Evolutionary conservation across 805 yeast species (phyloP).

Genomic region (Saccharomycopsis fodiens): DNA sequence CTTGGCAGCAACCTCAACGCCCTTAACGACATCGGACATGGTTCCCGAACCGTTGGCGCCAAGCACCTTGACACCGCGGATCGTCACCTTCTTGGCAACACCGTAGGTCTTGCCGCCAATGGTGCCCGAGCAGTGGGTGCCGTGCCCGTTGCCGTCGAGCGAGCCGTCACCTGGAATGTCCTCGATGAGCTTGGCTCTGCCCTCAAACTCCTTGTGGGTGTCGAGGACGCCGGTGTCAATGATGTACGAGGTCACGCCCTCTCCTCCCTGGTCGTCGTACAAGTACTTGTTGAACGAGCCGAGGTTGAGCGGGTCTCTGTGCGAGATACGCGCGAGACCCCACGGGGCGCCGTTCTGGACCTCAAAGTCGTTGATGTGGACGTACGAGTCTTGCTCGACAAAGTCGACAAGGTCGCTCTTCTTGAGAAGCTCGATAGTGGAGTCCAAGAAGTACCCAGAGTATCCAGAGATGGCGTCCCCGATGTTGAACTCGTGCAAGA

Average conservation of each 20-base stretch:
- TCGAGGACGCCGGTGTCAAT: slow-evolving; percentile 85
- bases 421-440: slow-evolving; percentile 67
- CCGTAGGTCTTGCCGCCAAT: slow-evolving; percentile 76
- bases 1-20: slow-evolving; percentile 77
- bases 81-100: slow-evolving; percentile 71
- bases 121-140: slow-evolving; percentile 97
- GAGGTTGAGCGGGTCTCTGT: slow-evolving; percentile 61
- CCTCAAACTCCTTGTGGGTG: slow-evolving; percentile 69
- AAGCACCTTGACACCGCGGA: slow-evolving; percentile 80
- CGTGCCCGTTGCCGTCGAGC: slow-evolving; percentile 86
- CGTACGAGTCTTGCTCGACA: slow-evolving; percentile 69
- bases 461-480: slow-evolving; percentile 62
- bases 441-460: slow-evolving; percentile 74
- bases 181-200: slow-evolving; percentile 82
- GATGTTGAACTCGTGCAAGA: slow-evolving; percentile 39
- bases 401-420: slow-evolving; percentile 50
- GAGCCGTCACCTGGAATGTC: slow-evolving; percentile 68
- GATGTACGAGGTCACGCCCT: slow-evolving; percentile 80
- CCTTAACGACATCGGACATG: slow-evolving; percentile 78
- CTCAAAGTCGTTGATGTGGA: slow-evolving; percentile 52
- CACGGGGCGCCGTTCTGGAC: slow-evolving; percentile 84
- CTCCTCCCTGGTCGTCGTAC: slow-evolving; percentile 67
- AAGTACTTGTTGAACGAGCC: slow-evolving; percentile 68
- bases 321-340: slow-evolving; percentile 90
- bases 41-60: slow-evolving; percentile 78